Base-by-base conservation (phyloP, 768 basidiomycete genomes). In the Mycena epipterygia region DNA sequence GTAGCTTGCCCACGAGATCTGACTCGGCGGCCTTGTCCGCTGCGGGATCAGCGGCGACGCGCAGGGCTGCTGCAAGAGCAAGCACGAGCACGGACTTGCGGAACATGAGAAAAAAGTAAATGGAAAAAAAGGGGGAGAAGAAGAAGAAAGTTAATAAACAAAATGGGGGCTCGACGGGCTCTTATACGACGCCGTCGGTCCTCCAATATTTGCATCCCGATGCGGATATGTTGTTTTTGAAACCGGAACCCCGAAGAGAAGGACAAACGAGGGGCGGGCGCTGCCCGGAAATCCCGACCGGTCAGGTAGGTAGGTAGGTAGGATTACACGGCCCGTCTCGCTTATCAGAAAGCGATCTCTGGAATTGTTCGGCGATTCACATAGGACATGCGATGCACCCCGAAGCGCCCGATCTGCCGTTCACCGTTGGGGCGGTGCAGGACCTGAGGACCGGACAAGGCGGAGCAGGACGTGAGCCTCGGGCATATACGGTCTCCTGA, bases 51-150 rank as follows among this genome's bases (percentile, higher is more conserved):
- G 62, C 71, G 13, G 52, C 60, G 52, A 60, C 63, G 2, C n/a
- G 33, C 32, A 37, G 32, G 37, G 27, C 39, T 8, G 44, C 37
- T 25, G 66, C 62, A 17, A 68, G 51, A 21, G 59, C 67, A 58
- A 65, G 58, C 25, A 55, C 55, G 21, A 70, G 68, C 25, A 12
- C 41, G 23, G 37, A 37, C 23, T 53, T 32, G 68, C 46, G 44
- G 17, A 64, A 64, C 66, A 67, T 67, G 29, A 64, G n/a, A n/a
- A n/a, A n/a, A n/a, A n/a, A n/a, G n/a, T n/a, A 59, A 58, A 52
- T n/a, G 5, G 13, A 16, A 27, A 57, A 58, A 59, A 51, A 58
- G n/a, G 55, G 23, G 59, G 25, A 55, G 49, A 67, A 49, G 41
- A 39, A 42, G 52, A 27, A 64, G 44, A 57, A 68, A 63, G 62